A percentile compares a stretch with the other conserved stretches of the same genome.
These are phyloP conservation scores for Triticum aestivum DNA, from an alignment of 176 grass and related monocot species.

Conservation along the genomic window IWGSC_CS_RefSeq_v2.1 NC_057804.1:90397475-90397974, in stretches of 20 bases:
- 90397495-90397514: neutral
- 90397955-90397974: neutral
- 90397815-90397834: neutral
- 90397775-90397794: neutral
- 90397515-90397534: neutral
- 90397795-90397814: neutral
- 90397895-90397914: neutral
- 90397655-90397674: neutral
- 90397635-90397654: neutral
- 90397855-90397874: neutral
- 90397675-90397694: neutral
- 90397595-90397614: neutral
- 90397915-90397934: neutral
- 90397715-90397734: neutral
- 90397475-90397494: neutral
- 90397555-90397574: neutral
- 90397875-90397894: neutral
- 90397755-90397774: neutral
- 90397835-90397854: neutral
- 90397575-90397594: neutral
- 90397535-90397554: neutral
- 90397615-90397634: neutral
- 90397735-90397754: neutral
- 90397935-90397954: neutral
- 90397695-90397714: neutral